These are phyloP conservation scores for Daldinia grandis DNA, from an alignment of 495 filamentous ascomycete species.

Conservation along the genomic window DNA sequence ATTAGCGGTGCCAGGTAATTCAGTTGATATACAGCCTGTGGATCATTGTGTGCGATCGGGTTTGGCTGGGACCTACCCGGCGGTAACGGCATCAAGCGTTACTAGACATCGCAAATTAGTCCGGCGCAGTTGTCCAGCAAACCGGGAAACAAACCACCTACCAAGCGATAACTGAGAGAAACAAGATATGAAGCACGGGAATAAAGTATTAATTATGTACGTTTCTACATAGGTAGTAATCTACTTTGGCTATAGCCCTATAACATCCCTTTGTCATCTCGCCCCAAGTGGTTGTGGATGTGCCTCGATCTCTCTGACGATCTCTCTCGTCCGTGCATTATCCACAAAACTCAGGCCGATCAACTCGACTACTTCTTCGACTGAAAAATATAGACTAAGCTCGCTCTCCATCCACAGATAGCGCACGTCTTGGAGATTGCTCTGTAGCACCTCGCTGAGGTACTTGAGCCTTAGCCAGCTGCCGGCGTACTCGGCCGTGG, in stretches of 20 bases:
- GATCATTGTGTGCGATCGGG: not conserved
- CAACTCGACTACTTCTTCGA: conserved; percentile 86
- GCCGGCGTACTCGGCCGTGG: conserved; percentile 79
- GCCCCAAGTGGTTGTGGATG: conserved; percentile 48
- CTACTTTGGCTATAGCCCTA: not conserved
- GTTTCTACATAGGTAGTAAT: not conserved
- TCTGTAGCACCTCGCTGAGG: conserved; percentile 87
- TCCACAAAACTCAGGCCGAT: conserved; percentile 92
- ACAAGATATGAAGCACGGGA: not conserved
- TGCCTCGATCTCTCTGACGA: conserved; percentile 78
- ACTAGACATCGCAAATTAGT: not conserved
- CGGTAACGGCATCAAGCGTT: not conserved
- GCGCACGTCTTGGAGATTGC: conserved; percentile 85
- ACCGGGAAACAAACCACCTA: not conserved
- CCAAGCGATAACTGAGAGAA: not conserved
- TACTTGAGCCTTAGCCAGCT: conserved; percentile 93
- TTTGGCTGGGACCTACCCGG: not conserved
- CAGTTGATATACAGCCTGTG: not conserved
- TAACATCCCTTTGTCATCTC: not conserved
- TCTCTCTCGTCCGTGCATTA: conserved; percentile 76
- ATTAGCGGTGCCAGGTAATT: conserved; percentile 1
- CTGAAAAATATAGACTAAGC: conserved; percentile 80
- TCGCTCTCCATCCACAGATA: conserved; percentile 89
- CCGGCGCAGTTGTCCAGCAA: not conserved
- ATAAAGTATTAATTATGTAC: not conserved